These are phyloP conservation scores for Schizosaccharomyces octosporus DNA, from an alignment of 805 yeast genomes.

Conservation along the genomic window DNA sequence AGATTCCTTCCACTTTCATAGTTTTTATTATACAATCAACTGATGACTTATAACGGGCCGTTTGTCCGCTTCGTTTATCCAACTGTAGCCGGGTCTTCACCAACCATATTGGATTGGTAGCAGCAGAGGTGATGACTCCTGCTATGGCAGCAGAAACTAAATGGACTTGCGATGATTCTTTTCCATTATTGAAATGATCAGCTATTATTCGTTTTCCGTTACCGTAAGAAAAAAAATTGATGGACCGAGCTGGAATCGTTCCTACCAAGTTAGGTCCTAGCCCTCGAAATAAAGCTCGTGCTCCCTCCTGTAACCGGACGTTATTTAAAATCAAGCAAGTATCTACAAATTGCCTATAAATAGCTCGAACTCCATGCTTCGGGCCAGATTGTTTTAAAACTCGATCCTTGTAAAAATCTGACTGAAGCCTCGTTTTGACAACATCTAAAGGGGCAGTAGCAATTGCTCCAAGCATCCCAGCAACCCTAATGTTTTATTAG, in stretches of 20 bases:
- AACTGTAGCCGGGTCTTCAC: conserved; percentile 83
- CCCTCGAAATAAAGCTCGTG: conserved; percentile 72
- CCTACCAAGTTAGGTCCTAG: conserved; percentile 92
- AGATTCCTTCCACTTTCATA: conserved; percentile 38
- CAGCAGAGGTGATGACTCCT: conserved; percentile 83
- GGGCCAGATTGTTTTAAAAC: conserved; percentile 4
- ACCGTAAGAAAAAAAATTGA: conserved; percentile 91
- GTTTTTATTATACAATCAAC: conserved; percentile 45
- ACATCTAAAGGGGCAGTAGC: conserved; percentile 86
- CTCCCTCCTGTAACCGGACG: conserved; percentile 57
- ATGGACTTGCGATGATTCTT: conserved; percentile 69
- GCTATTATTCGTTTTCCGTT: conserved; percentile 61
- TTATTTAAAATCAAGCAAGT: conserved; percentile 39
- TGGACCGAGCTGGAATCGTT: conserved; percentile 90
- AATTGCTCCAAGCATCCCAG: conserved; percentile 95
- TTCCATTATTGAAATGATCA: conserved; percentile 37
- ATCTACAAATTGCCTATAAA: conserved; percentile 52
- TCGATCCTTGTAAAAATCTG: conserved; percentile 36
- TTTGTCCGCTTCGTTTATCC: conserved; percentile 30
- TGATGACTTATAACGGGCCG: conserved; percentile 51
- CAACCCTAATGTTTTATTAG: conserved; percentile 14
- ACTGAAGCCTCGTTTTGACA: conserved; percentile 82
- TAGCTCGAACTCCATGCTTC: conserved; percentile 15
- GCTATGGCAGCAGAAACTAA: conserved; percentile 70
- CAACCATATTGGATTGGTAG: conserved; percentile 94